phyloP scores from a whole-genome alignment of 805 yeast genomes.

The Yarrowia sp. region DNA sequence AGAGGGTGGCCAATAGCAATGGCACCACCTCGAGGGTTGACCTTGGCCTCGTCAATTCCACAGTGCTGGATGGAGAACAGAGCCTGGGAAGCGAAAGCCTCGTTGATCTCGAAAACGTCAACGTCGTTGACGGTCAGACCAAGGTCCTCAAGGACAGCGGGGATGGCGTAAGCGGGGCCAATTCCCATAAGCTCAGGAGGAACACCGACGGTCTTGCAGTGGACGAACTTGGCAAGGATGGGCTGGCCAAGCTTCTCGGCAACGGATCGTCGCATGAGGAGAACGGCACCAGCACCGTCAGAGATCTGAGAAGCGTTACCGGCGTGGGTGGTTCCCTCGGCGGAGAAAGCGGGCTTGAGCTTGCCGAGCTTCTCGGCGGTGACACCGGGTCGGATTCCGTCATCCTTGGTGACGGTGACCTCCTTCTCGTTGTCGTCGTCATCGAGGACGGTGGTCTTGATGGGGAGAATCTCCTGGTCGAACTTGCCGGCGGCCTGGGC shows the following conservation, averaged over 20 bases:
- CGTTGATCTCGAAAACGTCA: conserved; percentile 81
- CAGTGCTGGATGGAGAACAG: conserved; percentile 64
- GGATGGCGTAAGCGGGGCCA: conserved; percentile 96
- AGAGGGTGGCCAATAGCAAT: conserved; percentile 94
- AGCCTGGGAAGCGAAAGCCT: conserved; percentile 96
- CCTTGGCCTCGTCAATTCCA: conserved; percentile 64
- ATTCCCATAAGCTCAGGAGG: conserved; percentile 98
- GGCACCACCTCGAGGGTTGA: conserved; percentile 94
- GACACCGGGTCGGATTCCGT: conserved; percentile 87
- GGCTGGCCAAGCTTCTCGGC: conserved; percentile 73
- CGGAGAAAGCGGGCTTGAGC: conserved; percentile 81
- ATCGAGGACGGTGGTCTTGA: conserved; percentile 56
- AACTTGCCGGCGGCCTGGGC: conserved; percentile 74
- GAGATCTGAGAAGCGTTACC: conserved; percentile 96
- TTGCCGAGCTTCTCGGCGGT: conserved; percentile 71
- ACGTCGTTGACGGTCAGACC: conserved; percentile 64
- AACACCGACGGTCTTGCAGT: conserved; percentile 80
- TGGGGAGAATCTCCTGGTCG: conserved; percentile 83
- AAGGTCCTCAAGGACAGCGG: conserved; percentile 63
- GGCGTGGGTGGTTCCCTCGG: conserved; percentile 85
- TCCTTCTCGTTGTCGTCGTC: conserved; percentile 57
- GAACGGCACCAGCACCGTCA: conserved; percentile 91
- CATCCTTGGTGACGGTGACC: conserved; percentile 61
- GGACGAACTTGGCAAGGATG: conserved; percentile 74
- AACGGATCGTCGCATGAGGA: conserved; percentile 77